These are phyloP conservation scores for Chalara sp. DNA, from an alignment of 2,329 filamentous ascomycete species.

Conservation along the genomic window DNA sequence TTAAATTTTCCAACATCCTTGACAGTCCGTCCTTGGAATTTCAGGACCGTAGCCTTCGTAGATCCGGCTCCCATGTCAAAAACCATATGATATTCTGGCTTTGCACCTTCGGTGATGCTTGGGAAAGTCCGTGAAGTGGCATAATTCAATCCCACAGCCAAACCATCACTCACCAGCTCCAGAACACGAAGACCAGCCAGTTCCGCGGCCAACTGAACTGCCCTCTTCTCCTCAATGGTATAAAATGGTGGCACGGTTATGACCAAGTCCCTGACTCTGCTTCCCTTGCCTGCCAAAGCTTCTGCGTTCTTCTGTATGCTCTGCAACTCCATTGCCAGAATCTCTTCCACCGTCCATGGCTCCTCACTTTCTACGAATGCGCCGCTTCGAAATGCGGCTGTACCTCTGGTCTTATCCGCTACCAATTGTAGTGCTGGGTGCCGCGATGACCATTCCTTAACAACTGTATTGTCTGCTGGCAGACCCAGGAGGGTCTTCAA, in stretches of 20 bases:
- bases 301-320: slow-evolving; percentile 88
- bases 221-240: slow-evolving; percentile 82
- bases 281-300: slow-evolving; percentile 67
- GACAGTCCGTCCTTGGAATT: slow-evolving; percentile 80
- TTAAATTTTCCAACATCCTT: slow-evolving; percentile 92
- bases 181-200: slow-evolving; percentile 84
- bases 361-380: slow-evolving; percentile 56
- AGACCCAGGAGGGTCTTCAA: slow-evolving; percentile 86
- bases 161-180: slow-evolving; percentile 77
- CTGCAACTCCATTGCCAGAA: slow-evolving; percentile 93
- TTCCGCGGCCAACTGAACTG: slow-evolving; percentile 75
- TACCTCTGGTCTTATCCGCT: slow-evolving; percentile 52
- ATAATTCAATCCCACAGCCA: slow-evolving; percentile 93
- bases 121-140: slow-evolving; percentile 88
- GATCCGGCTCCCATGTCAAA: slow-evolving; percentile 98
- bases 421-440: slow-evolving; percentile 74
- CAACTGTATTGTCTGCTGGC: slow-evolving; percentile 49
- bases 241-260: slow-evolving; percentile 89
- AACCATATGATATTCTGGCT: slow-evolving; percentile 85
- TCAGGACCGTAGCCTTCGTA: slow-evolving; percentile 81
- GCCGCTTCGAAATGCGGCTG: slow-evolving; percentile 76
- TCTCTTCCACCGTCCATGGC: slow-evolving; percentile 77
- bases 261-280: slow-evolving; percentile 71
- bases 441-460: slow-evolving; percentile 63
- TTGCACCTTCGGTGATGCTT: slow-evolving; percentile 71